Conservation (phyloP, 2,329 filamentous ascomycete genomes). For the Stylonectria norvegica region DNA sequence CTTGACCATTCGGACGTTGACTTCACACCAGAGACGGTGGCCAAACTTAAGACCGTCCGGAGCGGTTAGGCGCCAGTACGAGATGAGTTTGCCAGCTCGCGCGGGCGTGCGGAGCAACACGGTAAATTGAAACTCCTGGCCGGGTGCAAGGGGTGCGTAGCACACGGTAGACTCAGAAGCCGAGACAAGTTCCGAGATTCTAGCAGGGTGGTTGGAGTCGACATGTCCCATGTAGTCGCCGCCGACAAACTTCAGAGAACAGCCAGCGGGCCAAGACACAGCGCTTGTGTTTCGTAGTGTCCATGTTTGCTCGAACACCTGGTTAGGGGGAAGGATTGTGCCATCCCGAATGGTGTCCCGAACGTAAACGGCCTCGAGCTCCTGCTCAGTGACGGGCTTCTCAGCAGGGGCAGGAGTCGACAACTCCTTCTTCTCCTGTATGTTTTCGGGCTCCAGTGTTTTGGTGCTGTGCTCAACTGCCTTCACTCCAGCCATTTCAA, state of each 20-base stretch:
- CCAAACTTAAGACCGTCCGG: conserved; percentile 80
- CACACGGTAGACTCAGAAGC: conserved; percentile 82
- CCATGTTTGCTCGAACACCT: conserved; percentile 87
- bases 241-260: conserved; percentile 85
- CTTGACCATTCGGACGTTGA: conserved; percentile 59
- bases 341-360: conserved; percentile 78
- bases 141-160: conserved; percentile 64
- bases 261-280: conserved; percentile 79
- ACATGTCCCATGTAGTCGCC: conserved; percentile 96
- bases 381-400: conserved; percentile 22
- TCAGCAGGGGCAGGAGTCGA: conserved; percentile 1
- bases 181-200: conserved; percentile 69
- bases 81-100: conserved; percentile 76
- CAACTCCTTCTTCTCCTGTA: conserved; percentile 16
- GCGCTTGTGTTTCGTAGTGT: conserved; percentile 81
- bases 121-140: conserved; percentile 75
- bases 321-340: conserved; percentile 64
- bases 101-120: conserved; percentile 78
- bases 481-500: conserved; percentile 35
- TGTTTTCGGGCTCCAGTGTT: conserved; percentile 17
- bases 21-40: conserved; percentile 92
- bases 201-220: conserved; percentile 75
- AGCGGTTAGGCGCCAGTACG: conserved; percentile 93
- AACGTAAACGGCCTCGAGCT: conserved; percentile 61
- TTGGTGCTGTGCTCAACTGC: conserved; percentile 23